These are phyloP conservation scores for Acanthamoeba healyi DNA, from an alignment of 208 protist genomes.

Conservation along the genomic window DNA sequence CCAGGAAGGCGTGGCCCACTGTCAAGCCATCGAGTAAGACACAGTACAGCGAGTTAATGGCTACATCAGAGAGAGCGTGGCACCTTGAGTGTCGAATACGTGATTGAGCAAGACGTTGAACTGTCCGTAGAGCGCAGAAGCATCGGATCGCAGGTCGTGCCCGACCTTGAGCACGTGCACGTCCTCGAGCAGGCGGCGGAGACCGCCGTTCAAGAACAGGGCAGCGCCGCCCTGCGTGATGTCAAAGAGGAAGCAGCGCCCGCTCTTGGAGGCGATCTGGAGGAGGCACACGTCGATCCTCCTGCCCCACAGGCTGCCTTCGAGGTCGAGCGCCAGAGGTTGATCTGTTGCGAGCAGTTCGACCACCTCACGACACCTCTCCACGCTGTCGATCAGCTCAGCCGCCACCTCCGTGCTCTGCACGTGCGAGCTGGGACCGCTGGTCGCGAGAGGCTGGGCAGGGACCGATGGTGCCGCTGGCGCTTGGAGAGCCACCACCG, in stretches of 20 bases:
- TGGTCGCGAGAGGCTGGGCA: no score
- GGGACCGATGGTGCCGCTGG: no score
- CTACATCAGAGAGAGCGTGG: no score
- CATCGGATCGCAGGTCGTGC: constrained; percentile 58
- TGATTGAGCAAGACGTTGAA: constrained; percentile 6
- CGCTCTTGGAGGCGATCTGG: not conserved
- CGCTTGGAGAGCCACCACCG: no score
- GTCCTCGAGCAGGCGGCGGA: constrained; percentile 1
- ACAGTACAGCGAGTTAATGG: no score
- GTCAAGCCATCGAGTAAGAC: no score
- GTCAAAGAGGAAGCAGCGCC: not conserved
- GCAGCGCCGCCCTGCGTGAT: not conserved
- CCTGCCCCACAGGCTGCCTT: not conserved
- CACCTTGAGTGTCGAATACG: constrained; percentile 43
- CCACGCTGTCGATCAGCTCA: no score
- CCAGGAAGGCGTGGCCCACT: not conserved
- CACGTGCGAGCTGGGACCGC: no score
- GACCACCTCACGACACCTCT: no score
- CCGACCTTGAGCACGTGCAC: constrained; percentile 33
- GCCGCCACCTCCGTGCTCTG: no score
- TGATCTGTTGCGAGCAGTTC: not conserved
- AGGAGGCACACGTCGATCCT: not conserved
- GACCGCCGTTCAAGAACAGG: not conserved
- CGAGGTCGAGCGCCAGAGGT: not conserved
- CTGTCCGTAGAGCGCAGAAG: constrained; percentile 20